These are phyloP conservation scores for Phytophthora multivora DNA, from an alignment of 352 stramenopile genomes.

Conservation along the genomic window DNA sequence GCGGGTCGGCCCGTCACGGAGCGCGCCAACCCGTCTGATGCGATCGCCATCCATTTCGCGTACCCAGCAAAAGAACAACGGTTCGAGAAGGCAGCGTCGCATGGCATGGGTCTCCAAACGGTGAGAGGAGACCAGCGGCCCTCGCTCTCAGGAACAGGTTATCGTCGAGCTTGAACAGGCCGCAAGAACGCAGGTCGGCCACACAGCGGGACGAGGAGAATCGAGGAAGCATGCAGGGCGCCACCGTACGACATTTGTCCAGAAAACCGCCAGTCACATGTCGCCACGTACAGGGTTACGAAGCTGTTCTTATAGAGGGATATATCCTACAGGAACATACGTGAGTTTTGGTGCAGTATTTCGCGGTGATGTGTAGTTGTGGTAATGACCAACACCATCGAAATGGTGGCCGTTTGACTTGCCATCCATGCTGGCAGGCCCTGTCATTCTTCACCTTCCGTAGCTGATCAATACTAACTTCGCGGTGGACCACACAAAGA, in stretches of 20 bases:
- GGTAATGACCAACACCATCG: not conserved
- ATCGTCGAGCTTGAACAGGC: not conserved
- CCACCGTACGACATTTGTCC: conserved; percentile 2
- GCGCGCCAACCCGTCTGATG: conserved; percentile 18
- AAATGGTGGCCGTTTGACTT: too few relatives aligned
- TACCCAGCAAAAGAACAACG: conserved; percentile 32
- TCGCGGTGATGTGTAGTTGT: not conserved
- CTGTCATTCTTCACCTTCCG: too few relatives aligned
- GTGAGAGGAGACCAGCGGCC: not conserved
- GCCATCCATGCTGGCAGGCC: too few relatives aligned
- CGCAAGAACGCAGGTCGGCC: not conserved
- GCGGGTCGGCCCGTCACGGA: conserved; percentile 12
- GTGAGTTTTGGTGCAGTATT: not conserved
- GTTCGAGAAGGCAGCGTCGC: conserved; percentile 18
- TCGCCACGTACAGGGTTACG: conserved; percentile 41
- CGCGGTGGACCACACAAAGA: conserved; percentile 16
- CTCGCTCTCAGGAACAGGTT: conserved; percentile 3
- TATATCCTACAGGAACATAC: conserved; percentile 4
- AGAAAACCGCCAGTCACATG: conserved; percentile 42
- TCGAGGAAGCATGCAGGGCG: not conserved
- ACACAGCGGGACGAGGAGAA: not conserved
- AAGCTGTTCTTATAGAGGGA: conserved; percentile 38
- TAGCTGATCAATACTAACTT: too few relatives aligned
- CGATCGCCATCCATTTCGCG: conserved; percentile 33
- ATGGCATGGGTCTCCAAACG: not conserved